Base-by-base conservation (phyloP, 1,139 yeast species). In the Yamadazyma dendronema region DNA sequence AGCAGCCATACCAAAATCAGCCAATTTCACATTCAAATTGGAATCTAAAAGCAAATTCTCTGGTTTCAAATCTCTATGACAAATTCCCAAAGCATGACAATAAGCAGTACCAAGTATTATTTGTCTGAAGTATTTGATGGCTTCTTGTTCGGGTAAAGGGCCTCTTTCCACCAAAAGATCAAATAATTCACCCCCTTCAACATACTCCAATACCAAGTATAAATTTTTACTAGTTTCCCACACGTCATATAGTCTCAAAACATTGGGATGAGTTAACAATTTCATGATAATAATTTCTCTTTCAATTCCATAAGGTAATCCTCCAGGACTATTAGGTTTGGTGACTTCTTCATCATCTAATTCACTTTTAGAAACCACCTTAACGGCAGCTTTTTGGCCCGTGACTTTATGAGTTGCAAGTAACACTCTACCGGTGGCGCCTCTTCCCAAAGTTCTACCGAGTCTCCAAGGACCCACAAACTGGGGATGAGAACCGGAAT, bases 1-100 rank as follows among this genome's bases (percentile, higher is more conserved):
- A 17, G 94, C 92, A 17, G 94, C 94, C 94, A 84, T 84, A 35
- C 94, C 95, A 53, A 84, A 84, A 60, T 84, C 95, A 6, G 94
- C 95, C 48, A 84, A 77, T 53, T 84, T 84, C 37, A 84, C 84
- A 47, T 79, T 81, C 39, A 79, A 71, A 37, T 79, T 71, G 31
- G 77, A 76, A 57, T 84, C 92, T 27, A 84, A 62, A 40, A 84
- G 59, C 41, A 84, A 65, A 58, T 84, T 84, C 54, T 84, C 95
- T 7, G 92, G 92, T 56, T 84, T 84, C 54, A 84, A 69, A 61
- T 84, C 95, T 54, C 95, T 74, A 54, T 84, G 94, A 50, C 90
- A 83, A 43, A 84, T 84, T 38, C 87, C 87, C 45, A 84, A 74
- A 19, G 85, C 82, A 58, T 84, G 95, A 54, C 90, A 83, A 57